phyloP scores from a whole-genome alignment of 1,284 basidiomycete genomes.

The Cryptococcus wingfieldii region DNA sequence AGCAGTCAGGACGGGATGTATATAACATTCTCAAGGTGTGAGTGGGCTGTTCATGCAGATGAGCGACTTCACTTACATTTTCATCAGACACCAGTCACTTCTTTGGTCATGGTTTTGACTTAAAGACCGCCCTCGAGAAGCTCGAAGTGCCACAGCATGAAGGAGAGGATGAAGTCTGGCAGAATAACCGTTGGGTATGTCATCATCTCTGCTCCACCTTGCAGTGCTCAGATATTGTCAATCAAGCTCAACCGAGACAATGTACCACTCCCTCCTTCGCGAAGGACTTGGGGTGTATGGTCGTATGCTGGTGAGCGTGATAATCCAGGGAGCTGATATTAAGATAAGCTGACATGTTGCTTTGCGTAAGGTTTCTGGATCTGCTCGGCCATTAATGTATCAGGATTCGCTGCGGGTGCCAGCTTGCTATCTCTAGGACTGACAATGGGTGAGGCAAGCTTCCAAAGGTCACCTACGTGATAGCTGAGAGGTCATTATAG shows the following conservation, averaged over 20 bases:
- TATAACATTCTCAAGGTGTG: neutral
- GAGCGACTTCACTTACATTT: neutral
- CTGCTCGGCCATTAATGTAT: conserved; percentile 24
- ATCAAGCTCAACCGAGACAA: conserved; percentile 33
- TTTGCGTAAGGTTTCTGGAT: conserved; percentile 15
- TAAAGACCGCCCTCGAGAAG: conserved; percentile 2
- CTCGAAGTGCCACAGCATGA: conserved; percentile 24
- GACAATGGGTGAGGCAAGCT: conserved; percentile 11
- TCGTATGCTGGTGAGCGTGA: conserved; percentile 14
- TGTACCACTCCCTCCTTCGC: conserved; percentile 28
- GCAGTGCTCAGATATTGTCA: neutral
- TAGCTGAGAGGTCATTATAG: conserved; percentile 1
- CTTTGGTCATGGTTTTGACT: neutral
- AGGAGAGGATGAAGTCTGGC: conserved; percentile 29
- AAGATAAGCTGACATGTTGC: too few relatives aligned
- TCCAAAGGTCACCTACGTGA: neutral
- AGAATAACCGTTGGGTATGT: conserved; percentile 24
- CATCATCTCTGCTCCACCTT: neutral
- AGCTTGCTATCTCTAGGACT: conserved; percentile 28
- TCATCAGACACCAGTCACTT: neutral
- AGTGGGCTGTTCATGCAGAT: neutral
- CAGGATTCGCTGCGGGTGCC: conserved; percentile 28
- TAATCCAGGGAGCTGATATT: too few relatives aligned
- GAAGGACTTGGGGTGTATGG: conserved; percentile 31
- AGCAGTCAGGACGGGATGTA: neutral